Evolutionary conservation across 495 filamentous ascomycete species (phyloP), one percentile per base, ranked within the genome.

Genomic region (Penicillium coffeae): DNA sequence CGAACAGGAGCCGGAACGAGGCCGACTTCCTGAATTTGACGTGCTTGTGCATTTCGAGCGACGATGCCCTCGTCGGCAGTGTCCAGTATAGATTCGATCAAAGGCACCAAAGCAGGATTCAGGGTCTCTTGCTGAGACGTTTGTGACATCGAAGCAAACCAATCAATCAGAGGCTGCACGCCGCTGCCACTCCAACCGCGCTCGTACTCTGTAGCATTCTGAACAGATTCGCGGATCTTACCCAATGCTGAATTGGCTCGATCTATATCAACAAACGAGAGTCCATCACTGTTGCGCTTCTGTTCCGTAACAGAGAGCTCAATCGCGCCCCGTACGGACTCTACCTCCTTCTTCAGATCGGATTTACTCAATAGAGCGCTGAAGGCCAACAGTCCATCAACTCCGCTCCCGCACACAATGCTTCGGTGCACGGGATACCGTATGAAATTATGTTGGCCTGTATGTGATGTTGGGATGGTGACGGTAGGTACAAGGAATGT

Each of bases 341-440:
- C 48, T 14, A 63, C 58, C 21, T 73, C 68, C 12, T 56, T 59
- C 21, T 64, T 64, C 7, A 71, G 52, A 25, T 63, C 58, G 18
- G 66, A 55, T 34, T 65, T 58, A 48, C 70, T 49, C 38, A 73
- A 56, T 46, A 74, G 63, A 3, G 65, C 62, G 42, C 79, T 74
- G 47, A 81, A 79, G 10, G 74, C 68, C 8, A 80, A 62, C 1
- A 81, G 53, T 7, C 75, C 77, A 15, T 79, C 69, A 15, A 82
- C 58, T 0, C 89, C 91, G 35, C 85, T 76, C 2, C 81, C 83
- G 25, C 94, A 82, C 12, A 96, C 52, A 19, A 97, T 64, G 8
- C 85, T 80, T 63, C 85, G 86, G 56, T 98, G 93, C 13, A 96
- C 89, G 0, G 93, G 91, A 45, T 90, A 89, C 8, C 82, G 81